Base-by-base conservation (phyloP, 257 asterid genomes). In the Petunia axillaris region DNA sequence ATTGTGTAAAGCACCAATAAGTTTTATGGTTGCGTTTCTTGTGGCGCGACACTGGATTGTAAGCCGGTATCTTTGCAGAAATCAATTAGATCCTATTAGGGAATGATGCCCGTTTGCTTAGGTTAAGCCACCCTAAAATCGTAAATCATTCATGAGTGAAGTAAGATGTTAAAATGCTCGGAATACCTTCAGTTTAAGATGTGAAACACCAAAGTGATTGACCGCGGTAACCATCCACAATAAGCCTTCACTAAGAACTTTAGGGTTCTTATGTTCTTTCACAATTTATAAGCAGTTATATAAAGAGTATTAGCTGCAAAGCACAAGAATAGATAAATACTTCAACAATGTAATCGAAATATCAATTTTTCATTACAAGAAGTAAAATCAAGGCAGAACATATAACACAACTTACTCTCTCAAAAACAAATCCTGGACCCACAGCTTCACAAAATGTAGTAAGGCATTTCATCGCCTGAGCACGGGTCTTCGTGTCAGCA, bases 261-360 rank as follows among this genome's bases (percentile, higher is more conserved):
- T 96, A 50, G 99, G 99, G 81, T 96, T 96, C 89, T 96, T 96
- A 88, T 96, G 99, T 88, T 96, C 98, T 88, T 96, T 96, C 97
- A 93, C 90, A 78, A 94, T 93, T 87, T 90, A 25, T 96, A 89
- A 86, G 91, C 70, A 94, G 90, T 98, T 96, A 91, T 79, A 84
- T 13, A 77, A 64, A 79, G 14, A 59, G 62, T 63, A 79, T 60
- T 50, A 82, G 81, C 59, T 74, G 68, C 52, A 54, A 5, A 74
- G 38, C 40, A 9, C 54, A 52, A 46, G 48, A 5, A 54, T 16
- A 58, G 71, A 37, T 16, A 64, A 76, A 36, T 64, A 63, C 53
- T 7, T 62, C 68, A 55, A 48, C 55, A 85, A 40, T 36, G 11
- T 36, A 39, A 77, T 59, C 38, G 67, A 54, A 54, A 54, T 39